These are phyloP conservation scores for Phytophthora macrochlamydospora DNA, from an alignment of 352 stramenopile species.

Conservation along the genomic window DNA sequence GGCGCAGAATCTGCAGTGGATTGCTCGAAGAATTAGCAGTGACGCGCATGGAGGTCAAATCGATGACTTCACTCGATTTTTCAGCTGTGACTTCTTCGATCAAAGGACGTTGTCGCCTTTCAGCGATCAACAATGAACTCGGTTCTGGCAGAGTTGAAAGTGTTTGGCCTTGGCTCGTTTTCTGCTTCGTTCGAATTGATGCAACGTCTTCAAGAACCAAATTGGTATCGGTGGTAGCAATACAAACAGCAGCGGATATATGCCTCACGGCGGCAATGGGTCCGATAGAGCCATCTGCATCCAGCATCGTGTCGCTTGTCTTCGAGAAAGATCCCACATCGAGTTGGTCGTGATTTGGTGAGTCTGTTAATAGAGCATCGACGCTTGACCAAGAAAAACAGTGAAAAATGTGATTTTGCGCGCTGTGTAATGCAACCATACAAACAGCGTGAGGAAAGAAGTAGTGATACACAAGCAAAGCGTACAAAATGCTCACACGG, in stretches of 20 bases:
- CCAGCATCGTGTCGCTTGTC: constrained; percentile 4
- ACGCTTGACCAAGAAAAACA: constrained; percentile 35
- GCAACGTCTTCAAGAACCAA: constrained; percentile 30
- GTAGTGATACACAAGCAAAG: neutral
- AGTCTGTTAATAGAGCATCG: constrained; percentile 13
- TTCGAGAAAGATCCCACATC: constrained; percentile 13
- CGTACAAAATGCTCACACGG: constrained; percentile 29
- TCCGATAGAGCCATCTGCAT: constrained; percentile 15
- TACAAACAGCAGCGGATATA: constrained; percentile 30
- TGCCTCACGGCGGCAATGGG: constrained; percentile 28
- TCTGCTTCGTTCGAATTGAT: constrained; percentile 1
- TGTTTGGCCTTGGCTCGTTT: constrained; percentile 3
- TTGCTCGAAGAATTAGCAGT: constrained; percentile 30
- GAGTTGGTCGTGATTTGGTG: constrained; percentile 23
- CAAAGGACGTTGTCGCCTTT: neutral
- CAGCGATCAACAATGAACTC: constrained; percentile 5
- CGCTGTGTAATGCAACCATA: constrained; percentile 11
- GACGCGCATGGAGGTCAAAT: constrained; percentile 48
- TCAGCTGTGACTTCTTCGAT: constrained; percentile 2
- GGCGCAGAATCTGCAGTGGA: constrained; percentile 45
- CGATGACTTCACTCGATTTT: constrained; percentile 28
- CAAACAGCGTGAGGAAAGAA: constrained; percentile 3
- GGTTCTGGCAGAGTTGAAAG: constrained; percentile 1
- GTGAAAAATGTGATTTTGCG: constrained; percentile 29
- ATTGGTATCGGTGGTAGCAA: constrained; percentile 29